These are phyloP conservation scores for Fusarium tricinctum DNA, from an alignment of 2,329 filamentous ascomycete species.

Conservation along the genomic window DNA sequence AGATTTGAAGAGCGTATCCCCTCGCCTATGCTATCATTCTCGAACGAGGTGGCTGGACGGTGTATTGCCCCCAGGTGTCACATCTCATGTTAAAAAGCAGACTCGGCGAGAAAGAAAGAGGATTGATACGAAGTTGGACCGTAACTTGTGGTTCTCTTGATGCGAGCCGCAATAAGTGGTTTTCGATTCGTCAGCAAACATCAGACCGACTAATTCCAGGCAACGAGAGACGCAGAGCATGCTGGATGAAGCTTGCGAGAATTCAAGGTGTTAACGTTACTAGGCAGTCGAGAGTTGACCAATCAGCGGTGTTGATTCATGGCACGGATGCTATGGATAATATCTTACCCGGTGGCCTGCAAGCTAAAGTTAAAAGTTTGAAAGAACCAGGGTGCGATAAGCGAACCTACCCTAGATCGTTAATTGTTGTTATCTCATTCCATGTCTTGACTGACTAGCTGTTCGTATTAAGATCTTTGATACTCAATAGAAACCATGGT, in stretches of 20 bases:
- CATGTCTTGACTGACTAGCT: no score
- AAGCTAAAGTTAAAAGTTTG: no score
- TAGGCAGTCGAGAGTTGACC: background rate
- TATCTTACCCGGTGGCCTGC: background rate
- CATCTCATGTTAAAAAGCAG: background rate
- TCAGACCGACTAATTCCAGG: background rate
- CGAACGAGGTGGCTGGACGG: background rate
- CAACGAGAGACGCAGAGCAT: background rate
- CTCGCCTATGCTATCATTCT: background rate
- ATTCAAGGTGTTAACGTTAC: background rate
- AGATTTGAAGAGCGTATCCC: background rate
- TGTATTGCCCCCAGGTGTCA: background rate
- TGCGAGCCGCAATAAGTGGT: background rate
- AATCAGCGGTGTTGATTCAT: background rate
- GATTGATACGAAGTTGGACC: background rate
- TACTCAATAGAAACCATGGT: no score
- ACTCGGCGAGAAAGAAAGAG: background rate
- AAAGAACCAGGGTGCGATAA: no score
- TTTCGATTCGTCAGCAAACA: background rate
- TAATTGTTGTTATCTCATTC: no score
- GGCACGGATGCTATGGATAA: background rate
- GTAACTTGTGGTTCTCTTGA: background rate
- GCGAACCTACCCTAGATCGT: no score
- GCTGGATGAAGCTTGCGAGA: background rate
- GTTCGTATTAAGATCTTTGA: no score